Evolutionary conservation across 768 basidiomycete species (phyloP), one percentile per base, ranked within the genome.

Genomic region (Phylloporus sp.): DNA sequence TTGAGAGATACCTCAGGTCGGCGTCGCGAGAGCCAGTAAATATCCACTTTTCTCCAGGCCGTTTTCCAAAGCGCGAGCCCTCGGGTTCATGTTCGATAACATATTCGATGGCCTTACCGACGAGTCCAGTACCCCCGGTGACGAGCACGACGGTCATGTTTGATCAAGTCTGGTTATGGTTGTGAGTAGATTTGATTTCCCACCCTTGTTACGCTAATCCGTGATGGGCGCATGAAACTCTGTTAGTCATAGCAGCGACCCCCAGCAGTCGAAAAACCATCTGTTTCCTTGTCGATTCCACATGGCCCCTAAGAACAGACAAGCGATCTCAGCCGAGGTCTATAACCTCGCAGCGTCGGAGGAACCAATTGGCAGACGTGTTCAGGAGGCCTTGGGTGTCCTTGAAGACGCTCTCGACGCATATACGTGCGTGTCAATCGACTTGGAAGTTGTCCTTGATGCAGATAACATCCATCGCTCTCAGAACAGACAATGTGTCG

Each of bases 61-160:
- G 72, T 63, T 82, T 89, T 36, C 88, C 94, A 65, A 89, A 97
- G 45, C 81, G 76, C 51, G 88, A 89, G 18, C 86, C 88, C 50
- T 77, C 77, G 0, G 87, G 82, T 62, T 95, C 92, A 10, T 78
- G 83, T 29, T 91, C 79, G 66, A 95, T 82, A 35, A 91, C 72
- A 62, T 87, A 76, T 62, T 86, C 73, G 63, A 95, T 88, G 28
- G 84, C 93, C 59, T 80, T 80, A n/a, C 92, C 92, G 31, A 95
- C 91, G 45, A 95, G 82, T 18, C 92, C 93, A 55, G 82, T 80
- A 36, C 91, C 91, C 42, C 90, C 91, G 40, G 90, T 92, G 59
- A 92, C 87, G 52, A 92, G 83, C 36, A 92, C 74, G 47, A 88
- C 82, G 50, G 67, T 45, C 68, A 70, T 69, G 34, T 45, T 52